phyloP scores from a whole-genome alignment of 768 basidiomycete species.

The Tulasnella sp. region DNA sequence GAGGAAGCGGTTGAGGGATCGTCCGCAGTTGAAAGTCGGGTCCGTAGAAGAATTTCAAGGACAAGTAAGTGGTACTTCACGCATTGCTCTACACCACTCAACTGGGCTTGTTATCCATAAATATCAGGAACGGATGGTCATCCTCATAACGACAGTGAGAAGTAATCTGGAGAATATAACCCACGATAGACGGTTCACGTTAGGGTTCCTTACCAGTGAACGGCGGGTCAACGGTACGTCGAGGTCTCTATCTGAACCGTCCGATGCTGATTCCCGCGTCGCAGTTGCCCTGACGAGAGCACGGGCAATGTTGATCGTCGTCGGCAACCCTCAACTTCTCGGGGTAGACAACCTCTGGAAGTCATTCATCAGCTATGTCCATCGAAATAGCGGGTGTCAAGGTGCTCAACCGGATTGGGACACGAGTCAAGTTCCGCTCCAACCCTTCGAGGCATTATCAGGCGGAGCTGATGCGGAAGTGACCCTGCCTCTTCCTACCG shows the following conservation, averaged over 20 bases:
- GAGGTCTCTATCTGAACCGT: not conserved
- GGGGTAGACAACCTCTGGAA: conserved; percentile 3
- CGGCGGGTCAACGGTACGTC: conserved; percentile 10
- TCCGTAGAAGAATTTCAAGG: conserved; percentile 18
- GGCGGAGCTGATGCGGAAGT: not conserved
- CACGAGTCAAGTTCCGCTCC: not conserved
- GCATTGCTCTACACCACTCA: not conserved
- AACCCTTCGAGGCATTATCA: too few relatives aligned
- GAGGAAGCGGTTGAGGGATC: conserved; percentile 26
- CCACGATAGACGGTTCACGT: conserved; percentile 7
- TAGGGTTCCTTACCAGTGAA: conserved; percentile 16
- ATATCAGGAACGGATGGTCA: conserved; percentile 17
- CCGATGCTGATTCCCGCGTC: not conserved
- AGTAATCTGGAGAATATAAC: conserved; percentile 1
- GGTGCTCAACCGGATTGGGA: not conserved
- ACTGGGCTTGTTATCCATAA: not conserved
- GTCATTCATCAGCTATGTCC: conserved; percentile 2
- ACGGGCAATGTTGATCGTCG: not conserved
- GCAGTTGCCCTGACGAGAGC: conserved; percentile 7
- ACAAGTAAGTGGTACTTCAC: conserved; percentile 10
- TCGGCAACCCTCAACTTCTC: conserved; percentile 5
- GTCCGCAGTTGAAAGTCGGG: conserved; percentile 12
- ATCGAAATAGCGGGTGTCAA: conserved; percentile 1
- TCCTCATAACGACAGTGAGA: conserved; percentile 17
- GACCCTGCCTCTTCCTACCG: not conserved